Evolutionary conservation across 2,329 filamentous ascomycete genomes (phyloP), one percentile per base, ranked within the genome.

Genomic region (Alternaria consortialis): DNA sequence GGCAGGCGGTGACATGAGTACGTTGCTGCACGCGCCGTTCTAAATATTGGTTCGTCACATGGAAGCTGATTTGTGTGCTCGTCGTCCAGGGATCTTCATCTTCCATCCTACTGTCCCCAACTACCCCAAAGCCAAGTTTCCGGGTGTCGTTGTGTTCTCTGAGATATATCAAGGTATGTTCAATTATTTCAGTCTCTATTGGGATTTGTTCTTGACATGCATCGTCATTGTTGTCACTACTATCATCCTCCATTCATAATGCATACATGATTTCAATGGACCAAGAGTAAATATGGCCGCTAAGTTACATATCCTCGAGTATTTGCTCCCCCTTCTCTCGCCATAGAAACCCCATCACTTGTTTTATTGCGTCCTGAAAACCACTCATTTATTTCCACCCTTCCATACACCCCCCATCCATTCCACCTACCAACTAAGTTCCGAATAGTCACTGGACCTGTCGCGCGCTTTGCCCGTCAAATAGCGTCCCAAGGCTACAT

Each of bases 401-500:
- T 4, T 31, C 44, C 25, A 4, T 7, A 9, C 25, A 23, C 39
- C 9, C 9, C 5, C 39, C 32, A 36, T 11, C 31, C 23, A 2
- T 27, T 25, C 15, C 46, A 50, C 25, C 32, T 37, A 50, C 46
- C 37, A n/a, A 50, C 34, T 37, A 20, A 50, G 20, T 32, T 50
- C 34, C 13, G 8, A 50, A 5, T 11, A 72, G 94, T 97, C 17
- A 97, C 94, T 60, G 94, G 94, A 2, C 94, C 94, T 2, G 94
- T 97, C 27, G 87, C 90, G 62, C 89, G 94, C 54, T 97, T 97
- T 74, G 93, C 92, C 53, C 89, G 94, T 62, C 93, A 97, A 78
- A 97, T 97, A 71, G 92, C 93, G 39, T 91, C 92, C 3, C 92
- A 97, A 67, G 94, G 94, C 73, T 97, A 96, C 83, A 96, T 97